These are phyloP conservation scores for Miamiensis avidus DNA, from an alignment of 169 alveolate genomes.

Conservation along the genomic window DNA sequence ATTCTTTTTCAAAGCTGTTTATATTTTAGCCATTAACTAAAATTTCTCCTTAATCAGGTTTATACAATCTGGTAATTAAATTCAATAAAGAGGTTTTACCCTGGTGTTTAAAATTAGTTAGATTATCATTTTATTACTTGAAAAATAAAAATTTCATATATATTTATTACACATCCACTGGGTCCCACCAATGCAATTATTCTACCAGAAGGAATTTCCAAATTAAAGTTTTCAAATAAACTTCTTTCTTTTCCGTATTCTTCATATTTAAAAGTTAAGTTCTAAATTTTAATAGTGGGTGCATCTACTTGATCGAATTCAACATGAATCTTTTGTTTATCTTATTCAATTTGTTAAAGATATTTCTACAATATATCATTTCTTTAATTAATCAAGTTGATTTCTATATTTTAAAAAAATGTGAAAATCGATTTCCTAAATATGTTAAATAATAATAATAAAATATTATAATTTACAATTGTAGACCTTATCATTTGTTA, in stretches of 20 bases:
- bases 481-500: background rate
- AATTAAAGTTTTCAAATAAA: conserved; percentile 31
- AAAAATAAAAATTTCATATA: too few relatives aligned
- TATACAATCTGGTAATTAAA: conserved; percentile 50
- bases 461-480: background rate
- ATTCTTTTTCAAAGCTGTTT: conserved; percentile 45
- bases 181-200: conserved; percentile 60
- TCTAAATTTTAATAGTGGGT: conserved; percentile 35
- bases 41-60: conserved; percentile 54
- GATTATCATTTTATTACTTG: background rate
- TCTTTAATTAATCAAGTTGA: background rate
- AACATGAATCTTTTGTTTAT: background rate
- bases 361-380: background rate
- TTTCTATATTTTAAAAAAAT: too few relatives aligned
- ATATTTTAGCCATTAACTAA: conserved; percentile 52
- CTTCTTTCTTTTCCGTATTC: conserved; percentile 46
- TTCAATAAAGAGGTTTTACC: conserved; percentile 61
- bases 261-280: conserved; percentile 45
- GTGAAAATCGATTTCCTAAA: too few relatives aligned
- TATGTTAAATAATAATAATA: background rate
- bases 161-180: conserved; percentile 38
- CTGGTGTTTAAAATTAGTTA: background rate
- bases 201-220: conserved; percentile 52
- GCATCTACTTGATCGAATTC: background rate
- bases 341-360: background rate